These are phyloP conservation scores for Echeveria elegans DNA, from an alignment of 164 flowering plant genomes.

Conservation along the genomic window DNA sequence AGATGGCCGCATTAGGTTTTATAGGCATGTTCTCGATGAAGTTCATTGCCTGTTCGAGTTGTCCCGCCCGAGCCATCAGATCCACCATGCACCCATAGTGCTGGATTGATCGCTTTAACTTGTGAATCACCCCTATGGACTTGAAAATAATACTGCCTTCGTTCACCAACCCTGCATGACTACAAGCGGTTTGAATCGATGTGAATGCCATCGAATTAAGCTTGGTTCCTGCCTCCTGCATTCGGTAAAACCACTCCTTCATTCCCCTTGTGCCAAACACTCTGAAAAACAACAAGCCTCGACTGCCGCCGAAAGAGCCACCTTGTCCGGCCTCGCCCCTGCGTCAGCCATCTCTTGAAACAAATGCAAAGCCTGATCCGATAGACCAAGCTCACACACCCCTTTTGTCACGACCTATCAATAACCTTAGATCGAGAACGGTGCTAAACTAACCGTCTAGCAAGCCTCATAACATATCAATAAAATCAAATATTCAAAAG, in stretches of 20 bases:
- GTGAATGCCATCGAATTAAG: constrained; percentile 32
- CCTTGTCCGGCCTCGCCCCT: constrained; percentile 19
- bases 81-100: constrained; percentile 49
- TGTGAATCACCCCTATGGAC: constrained; percentile 18
- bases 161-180: constrained; percentile 30
- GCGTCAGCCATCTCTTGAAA: constrained; percentile 25
- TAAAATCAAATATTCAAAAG: too few relatives aligned
- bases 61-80: constrained; percentile 35
- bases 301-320: constrained; percentile 25
- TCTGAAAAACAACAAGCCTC: constrained; percentile 32
- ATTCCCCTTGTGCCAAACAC: constrained; percentile 13
- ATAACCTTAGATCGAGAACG: too few relatives aligned
- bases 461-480: too few relatives aligned
- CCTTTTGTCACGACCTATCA: too few relatives aligned
- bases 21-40: constrained; percentile 23
- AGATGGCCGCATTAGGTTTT: constrained; percentile 29
- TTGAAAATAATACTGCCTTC: constrained; percentile 22
- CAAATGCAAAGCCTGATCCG: constrained; percentile 20
- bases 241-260: constrained; percentile 20
- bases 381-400: constrained; percentile 22
- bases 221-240: constrained; percentile 18
- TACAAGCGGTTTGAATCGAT: constrained; percentile 32
- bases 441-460: too few relatives aligned
- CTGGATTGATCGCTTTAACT: constrained; percentile 23
- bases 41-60: constrained; percentile 25